Percentiles rank a stretch among this genome's conserved stretches.
Conservation (phyloP, 768 basidiomycete genomes). For the Lactarius trivialis region DNA sequence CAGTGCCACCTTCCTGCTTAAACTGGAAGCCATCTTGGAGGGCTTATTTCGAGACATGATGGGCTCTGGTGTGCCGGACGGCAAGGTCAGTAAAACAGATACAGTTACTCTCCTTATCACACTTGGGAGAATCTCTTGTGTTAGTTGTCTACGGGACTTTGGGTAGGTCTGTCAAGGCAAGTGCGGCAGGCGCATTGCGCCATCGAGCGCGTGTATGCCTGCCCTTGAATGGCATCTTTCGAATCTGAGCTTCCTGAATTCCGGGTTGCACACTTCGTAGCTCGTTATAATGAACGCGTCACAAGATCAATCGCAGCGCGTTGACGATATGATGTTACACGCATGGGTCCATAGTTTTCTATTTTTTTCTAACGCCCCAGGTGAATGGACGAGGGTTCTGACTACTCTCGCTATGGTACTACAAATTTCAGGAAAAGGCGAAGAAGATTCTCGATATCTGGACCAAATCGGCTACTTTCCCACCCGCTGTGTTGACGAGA, state of each 20-base stretch:
- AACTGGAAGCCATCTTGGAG: constrained; percentile 86
- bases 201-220: constrained; percentile 6
- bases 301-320: constrained; percentile 23
- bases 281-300: constrained; percentile 21
- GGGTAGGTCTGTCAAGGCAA: constrained; percentile 16
- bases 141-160: constrained; percentile 13
- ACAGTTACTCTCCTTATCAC: constrained; percentile 16
- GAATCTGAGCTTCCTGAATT: constrained; percentile 14
- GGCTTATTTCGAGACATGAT: constrained; percentile 85
- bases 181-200: constrained; percentile 14
- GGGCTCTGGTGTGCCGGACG: constrained; percentile 54
- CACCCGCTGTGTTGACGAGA: constrained; percentile 62
- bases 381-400: constrained; percentile 37
- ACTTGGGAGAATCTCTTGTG: constrained; percentile 14
- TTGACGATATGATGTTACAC: constrained; percentile 29
- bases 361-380: constrained; percentile 28
- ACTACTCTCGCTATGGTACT: constrained; percentile 26
- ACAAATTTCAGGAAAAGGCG: constrained; percentile 78
- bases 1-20: constrained; percentile 76
- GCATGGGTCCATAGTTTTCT: constrained; percentile 23
- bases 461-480: constrained; percentile 88
- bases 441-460: constrained; percentile 98
- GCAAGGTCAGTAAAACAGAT: constrained; percentile 66
- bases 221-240: constrained; percentile 6
- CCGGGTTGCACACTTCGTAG: constrained; percentile 19